A percentile compares a stretch with the other conserved stretches of the same genome.
Evolutionary conservation across 1,139 yeast genomes (phyloP).

Genomic region (Yamadazyma aaseri): DNA sequence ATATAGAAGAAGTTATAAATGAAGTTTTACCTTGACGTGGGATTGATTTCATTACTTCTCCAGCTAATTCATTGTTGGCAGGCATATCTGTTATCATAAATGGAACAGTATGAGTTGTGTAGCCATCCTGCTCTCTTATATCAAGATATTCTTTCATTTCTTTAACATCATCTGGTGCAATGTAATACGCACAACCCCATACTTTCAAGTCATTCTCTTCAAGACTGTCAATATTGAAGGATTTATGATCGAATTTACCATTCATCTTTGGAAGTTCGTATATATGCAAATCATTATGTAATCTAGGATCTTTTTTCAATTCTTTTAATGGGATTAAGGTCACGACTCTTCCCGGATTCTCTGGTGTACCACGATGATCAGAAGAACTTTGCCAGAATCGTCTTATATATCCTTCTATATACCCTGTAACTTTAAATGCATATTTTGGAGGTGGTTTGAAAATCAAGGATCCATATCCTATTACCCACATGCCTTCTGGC

Average conservation of each 20-base stretch:
- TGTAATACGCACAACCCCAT: constrained; percentile 81
- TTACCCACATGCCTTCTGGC: constrained; percentile 64
- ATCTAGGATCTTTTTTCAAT: constrained; percentile 38
- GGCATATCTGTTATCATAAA: constrained; percentile 50
- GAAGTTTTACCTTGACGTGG: constrained; percentile 33
- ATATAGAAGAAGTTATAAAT: constrained; percentile 61
- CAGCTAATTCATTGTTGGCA: constrained; percentile 16
- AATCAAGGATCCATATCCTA: constrained; percentile 88
- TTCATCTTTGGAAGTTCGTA: constrained; percentile 26
- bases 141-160: constrained; percentile 71
- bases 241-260: constrained; percentile 10
- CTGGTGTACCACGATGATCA: constrained; percentile 90
- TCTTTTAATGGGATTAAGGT: constrained; percentile 66
- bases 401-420: constrained; percentile 71
- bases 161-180: constrained; percentile 61
- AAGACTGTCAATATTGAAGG: constrained; percentile 18
- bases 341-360: constrained; percentile 81
- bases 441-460: constrained; percentile 87
- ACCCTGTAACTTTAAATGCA: constrained; percentile 65
- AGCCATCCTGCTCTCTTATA: constrained; percentile 86
- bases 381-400: constrained; percentile 90
- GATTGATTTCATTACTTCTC: constrained; percentile 12
- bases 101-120: constrained; percentile 66
- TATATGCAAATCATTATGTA: constrained; percentile 45
- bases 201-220: constrained; percentile 52